These are phyloP conservation scores for Calonectria montana DNA, from an alignment of 2,329 filamentous ascomycete species.

Conservation along the genomic window DNA sequence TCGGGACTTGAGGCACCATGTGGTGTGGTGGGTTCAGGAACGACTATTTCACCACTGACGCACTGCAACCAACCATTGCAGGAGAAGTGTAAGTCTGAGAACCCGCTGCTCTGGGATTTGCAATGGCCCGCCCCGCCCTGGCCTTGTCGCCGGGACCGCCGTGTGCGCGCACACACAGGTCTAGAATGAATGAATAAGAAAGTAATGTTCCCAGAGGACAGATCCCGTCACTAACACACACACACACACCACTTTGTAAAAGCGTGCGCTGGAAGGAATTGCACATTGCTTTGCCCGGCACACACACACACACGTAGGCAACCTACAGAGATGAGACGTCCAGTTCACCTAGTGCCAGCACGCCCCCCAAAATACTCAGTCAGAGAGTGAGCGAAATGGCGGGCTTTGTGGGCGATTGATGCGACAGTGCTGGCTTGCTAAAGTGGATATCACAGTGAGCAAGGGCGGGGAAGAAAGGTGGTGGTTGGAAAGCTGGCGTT, in stretches of 20 bases:
- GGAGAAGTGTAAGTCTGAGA: neutral
- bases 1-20: neutral
- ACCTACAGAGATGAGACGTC: neutral
- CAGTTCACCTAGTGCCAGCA: slow-evolving; percentile 4
- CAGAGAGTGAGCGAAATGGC: neutral
- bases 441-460: neutral
- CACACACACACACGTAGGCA: neutral
- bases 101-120: slow-evolving; percentile 11
- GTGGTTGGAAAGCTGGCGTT: slow-evolving; percentile 17
- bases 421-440: neutral
- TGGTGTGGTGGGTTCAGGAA: slow-evolving; percentile 23
- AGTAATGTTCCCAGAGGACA: neutral
- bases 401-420: neutral
- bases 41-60: slow-evolving; percentile 3
- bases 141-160: neutral
- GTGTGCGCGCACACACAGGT: neutral
- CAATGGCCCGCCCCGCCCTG: slow-evolving; percentile 1
- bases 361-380: neutral
- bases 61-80: neutral
- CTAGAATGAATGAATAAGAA: neutral
- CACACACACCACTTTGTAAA: too few relatives aligned
- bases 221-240: neutral
- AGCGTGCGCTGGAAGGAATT: neutral
- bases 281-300: neutral
- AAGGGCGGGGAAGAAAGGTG: slow-evolving; percentile 13